phyloP scores from a whole-genome alignment of 1,139 yeast species.

The Debaryomyces subglobosus region DNA sequence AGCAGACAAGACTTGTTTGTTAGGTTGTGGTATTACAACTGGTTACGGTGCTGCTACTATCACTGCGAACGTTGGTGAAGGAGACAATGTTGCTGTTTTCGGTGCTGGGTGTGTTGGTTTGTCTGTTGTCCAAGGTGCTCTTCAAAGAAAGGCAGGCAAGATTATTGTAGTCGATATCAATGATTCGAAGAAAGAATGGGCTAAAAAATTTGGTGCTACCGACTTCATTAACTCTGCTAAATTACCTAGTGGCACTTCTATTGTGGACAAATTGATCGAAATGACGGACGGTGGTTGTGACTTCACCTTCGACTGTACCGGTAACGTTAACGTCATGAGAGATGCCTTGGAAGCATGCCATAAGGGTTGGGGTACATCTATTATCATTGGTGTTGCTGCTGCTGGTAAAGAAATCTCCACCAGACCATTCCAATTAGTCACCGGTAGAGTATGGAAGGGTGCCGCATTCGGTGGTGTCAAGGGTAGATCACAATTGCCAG shows the following conservation, averaged over 20 bases:
- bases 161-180: slow-evolving; percentile 90
- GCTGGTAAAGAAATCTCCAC: slow-evolving; percentile 96
- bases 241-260: slow-evolving; percentile 70
- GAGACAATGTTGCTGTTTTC: slow-evolving; percentile 93
- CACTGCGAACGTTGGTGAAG: slow-evolving; percentile 89
- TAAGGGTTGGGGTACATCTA: slow-evolving; percentile 98
- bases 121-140: slow-evolving; percentile 94
- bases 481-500: slow-evolving; percentile 95
- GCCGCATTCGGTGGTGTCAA: slow-evolving; percentile 98
- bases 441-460: slow-evolving; percentile 98
- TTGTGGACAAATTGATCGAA: slow-evolving; percentile 84
- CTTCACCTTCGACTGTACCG: slow-evolving; percentile 96
- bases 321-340: slow-evolving; percentile 94
- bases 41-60: slow-evolving; percentile 98
- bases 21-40: slow-evolving; percentile 98
- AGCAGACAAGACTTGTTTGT: slow-evolving; percentile 82
- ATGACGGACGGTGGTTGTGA: slow-evolving; percentile 97
- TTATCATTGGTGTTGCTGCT: slow-evolving; percentile 97
- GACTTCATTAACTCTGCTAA: slow-evolving; percentile 85
- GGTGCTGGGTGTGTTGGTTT: slow-evolving; percentile 98
- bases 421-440: slow-evolving; percentile 97
- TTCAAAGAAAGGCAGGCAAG: slow-evolving; percentile 74
- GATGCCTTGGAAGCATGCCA: slow-evolving; percentile 95
- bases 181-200: slow-evolving; percentile 83
- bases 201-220: slow-evolving; percentile 89